Base-by-base conservation (phyloP, 441 rosid genomes). In the Sinapis alba region DNA sequence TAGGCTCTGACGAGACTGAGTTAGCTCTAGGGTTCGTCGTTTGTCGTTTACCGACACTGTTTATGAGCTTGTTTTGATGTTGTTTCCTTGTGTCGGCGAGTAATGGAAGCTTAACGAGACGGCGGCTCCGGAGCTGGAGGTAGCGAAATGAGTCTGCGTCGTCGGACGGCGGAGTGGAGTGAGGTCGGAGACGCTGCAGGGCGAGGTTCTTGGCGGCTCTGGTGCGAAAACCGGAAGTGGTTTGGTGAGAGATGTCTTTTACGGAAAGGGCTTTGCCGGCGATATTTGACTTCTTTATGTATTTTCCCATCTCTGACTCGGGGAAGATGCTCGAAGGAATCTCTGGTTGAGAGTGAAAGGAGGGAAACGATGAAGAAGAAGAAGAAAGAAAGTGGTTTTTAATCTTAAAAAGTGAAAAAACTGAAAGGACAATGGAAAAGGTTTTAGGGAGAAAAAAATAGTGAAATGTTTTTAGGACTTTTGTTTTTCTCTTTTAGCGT, bases 111-210 rank as follows among this genome's bases (percentile, higher is more conserved):
- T 82, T 89, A 4, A 71, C 76, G 36, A 89, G 86, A 71, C 93
- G 84, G 58, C 93, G 91, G 66, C 80, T 89, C n/a, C 91, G 75
- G 65, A 87, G 88, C 84, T 87, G 87, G 2, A 89, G 91, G 69
- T 87, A 89, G 30, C 68, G 71, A 23, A 80, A 82, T 0, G 92
- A 80, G 62, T 83, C 84, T 9, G 68, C 69, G 38, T 62, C 74
- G 50, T 27, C 30, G n/a, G 26, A 19, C 2, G 68, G 69, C 1
- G 65, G 30, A 34, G 60, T 10, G 7, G 80, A 65, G 15, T 68
- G 63, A 51, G 84, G 72, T 23, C 73, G 83, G 72, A 85, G 88
- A 30, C 87, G 82, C 41, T 74, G 82, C 38, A 84, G 65, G 12
- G 88, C 82, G 26, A 88, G 86, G 84, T 84, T 86, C 73, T 81